These are phyloP conservation scores for Yamadazyma dendronema DNA, from an alignment of 1,139 yeast genomes.

Conservation along the genomic window DNA sequence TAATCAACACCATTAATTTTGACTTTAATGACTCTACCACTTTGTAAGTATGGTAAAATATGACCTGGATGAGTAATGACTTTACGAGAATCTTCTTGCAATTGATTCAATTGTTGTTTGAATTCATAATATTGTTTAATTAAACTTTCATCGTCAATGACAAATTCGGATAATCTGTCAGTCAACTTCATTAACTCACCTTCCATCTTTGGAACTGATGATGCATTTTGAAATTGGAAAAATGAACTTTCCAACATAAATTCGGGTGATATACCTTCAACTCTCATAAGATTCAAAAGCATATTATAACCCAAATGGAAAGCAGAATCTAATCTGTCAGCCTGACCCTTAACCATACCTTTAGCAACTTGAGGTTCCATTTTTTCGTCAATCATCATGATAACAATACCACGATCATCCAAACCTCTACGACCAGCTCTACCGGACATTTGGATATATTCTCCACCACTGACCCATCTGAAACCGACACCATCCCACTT, in stretches of 20 bases:
- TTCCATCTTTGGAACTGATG: slow-evolving; percentile 85
- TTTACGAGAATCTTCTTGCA: slow-evolving; percentile 75
- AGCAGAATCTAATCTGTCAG: slow-evolving; percentile 93
- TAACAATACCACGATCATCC: slow-evolving; percentile 98
- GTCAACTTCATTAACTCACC: slow-evolving; percentile 55
- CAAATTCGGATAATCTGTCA: slow-evolving; percentile 44
- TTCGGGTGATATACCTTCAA: slow-evolving; percentile 97
- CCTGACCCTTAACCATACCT: slow-evolving; percentile 99
- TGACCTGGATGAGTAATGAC: slow-evolving; percentile 93
- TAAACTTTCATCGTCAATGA: slow-evolving; percentile 69
- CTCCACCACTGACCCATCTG: slow-evolving; percentile 99
- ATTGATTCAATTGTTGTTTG: slow-evolving; percentile 64
- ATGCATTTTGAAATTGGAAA: slow-evolving; percentile 90
- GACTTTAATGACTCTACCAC: slow-evolving; percentile 81
- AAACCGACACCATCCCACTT: slow-evolving; percentile 98
- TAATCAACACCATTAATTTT: slow-evolving; percentile 61
- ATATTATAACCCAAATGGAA: slow-evolving; percentile 96
- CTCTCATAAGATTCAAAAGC: slow-evolving; percentile 93
- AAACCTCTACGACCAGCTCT: slow-evolving; percentile 99
- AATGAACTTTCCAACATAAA: slow-evolving; percentile 94
- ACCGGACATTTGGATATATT: slow-evolving; percentile 98
- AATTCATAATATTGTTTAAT: slow-evolving; percentile 83
- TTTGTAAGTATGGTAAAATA: slow-evolving; percentile 76
- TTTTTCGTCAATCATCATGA: slow-evolving; percentile 98
- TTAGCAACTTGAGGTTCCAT: slow-evolving; percentile 99